Evolutionary conservation across 2,329 filamentous ascomycete species (phyloP).

Genomic region (Bertia moriformis): DNA sequence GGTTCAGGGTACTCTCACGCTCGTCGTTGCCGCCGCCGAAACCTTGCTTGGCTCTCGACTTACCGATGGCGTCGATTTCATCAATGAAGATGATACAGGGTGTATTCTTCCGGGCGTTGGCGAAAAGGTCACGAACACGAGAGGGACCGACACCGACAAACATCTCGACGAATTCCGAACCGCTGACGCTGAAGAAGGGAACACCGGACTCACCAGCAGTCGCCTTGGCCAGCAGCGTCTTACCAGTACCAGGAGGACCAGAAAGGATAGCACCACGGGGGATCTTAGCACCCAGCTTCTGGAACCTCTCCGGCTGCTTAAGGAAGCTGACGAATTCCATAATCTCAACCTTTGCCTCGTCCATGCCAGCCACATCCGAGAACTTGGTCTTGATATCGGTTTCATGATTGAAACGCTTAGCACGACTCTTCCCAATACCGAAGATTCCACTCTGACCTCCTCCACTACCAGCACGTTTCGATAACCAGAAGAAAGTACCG

Average conservation of each 20-base stretch:
- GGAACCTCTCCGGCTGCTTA: constrained; percentile 81
- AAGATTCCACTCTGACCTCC: constrained; percentile 63
- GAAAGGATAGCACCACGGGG: constrained; percentile 91
- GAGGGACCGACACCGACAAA: constrained; percentile 97
- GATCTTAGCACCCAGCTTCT: constrained; percentile 92
- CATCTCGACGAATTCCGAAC: constrained; percentile 99
- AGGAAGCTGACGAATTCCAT: constrained; percentile 99
- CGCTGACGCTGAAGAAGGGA: constrained; percentile 95
- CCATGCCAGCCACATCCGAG: constrained; percentile 89
- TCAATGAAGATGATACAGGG: constrained; percentile 99
- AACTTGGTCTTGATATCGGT: constrained; percentile 95
- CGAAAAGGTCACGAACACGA: constrained; percentile 84
- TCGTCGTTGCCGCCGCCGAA: constrained; percentile 91
- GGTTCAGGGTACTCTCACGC: constrained; percentile 89
- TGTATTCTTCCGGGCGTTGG: constrained; percentile 85
- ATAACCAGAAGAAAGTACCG: constrained; percentile 67
- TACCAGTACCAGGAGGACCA: constrained; percentile 95
- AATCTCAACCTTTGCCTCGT: constrained; percentile 94
- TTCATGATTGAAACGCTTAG: constrained; percentile 86
- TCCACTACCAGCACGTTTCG: constrained; percentile 57
- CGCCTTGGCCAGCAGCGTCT: constrained; percentile 90
- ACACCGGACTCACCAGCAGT: constrained; percentile 94
- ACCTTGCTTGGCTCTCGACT: constrained; percentile 56
- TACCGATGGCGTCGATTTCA: constrained; percentile 94
- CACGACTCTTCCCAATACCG: constrained; percentile 86